Evolutionary conservation across 371 early-diverging fungal genomes (phyloP).

Genomic region (Mucor lusitanicus): DNA sequence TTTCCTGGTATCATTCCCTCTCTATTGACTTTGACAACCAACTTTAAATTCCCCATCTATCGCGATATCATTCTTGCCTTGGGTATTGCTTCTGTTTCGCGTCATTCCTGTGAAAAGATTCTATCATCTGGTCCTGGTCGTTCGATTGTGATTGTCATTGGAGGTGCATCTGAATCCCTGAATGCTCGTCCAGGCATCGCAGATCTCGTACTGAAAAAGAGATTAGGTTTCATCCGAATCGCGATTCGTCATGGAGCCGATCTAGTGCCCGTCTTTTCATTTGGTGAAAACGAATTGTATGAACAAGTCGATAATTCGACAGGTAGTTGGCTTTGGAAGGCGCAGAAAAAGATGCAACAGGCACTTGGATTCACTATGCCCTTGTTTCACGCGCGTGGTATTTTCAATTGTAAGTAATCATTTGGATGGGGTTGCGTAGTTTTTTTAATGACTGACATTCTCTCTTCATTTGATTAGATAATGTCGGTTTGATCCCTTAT

Average conservation of each 20-base stretch:
- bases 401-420: conserved; percentile 57
- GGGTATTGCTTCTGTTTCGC: conserved; percentile 75
- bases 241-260: conserved; percentile 68
- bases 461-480: conserved; percentile 19
- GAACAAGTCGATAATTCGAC: conserved; percentile 51
- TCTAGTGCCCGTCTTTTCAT: conserved; percentile 71
- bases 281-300: conserved; percentile 83
- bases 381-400: conserved; percentile 67
- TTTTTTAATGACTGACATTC: background rate
- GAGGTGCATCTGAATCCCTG: conserved; percentile 76
- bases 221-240: conserved; percentile 75
- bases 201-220: conserved; percentile 64
- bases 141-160: conserved; percentile 71
- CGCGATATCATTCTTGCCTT: conserved; percentile 68
- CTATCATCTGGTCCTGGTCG: conserved; percentile 70
- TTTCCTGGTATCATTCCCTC: conserved; percentile 66
- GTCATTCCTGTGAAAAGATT: conserved; percentile 68
- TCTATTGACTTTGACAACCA: conserved; percentile 56
- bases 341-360: conserved; percentile 60
- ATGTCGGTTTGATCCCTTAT: conserved; percentile 58
- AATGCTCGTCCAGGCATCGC: conserved; percentile 60
- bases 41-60: conserved; percentile 69
- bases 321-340: conserved; percentile 42
- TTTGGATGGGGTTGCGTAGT: too few relatives aligned
- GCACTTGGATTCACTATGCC: conserved; percentile 65